These are phyloP conservation scores for Lasiosphaeria hispida DNA, from an alignment of 495 filamentous ascomycete species.

Conservation along the genomic window DNA sequence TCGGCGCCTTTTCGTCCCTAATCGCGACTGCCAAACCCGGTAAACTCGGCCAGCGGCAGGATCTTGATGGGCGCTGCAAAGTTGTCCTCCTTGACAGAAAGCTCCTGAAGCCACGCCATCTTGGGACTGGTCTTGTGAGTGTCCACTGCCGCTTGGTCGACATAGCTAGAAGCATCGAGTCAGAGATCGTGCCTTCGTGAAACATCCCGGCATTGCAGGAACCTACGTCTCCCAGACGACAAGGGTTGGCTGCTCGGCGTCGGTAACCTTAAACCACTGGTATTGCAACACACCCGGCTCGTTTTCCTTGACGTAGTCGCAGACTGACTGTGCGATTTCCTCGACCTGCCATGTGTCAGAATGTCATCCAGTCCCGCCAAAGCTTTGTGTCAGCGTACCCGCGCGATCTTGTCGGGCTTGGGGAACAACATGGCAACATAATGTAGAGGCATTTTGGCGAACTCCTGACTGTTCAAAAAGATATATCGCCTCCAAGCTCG, in stretches of 20 bases:
- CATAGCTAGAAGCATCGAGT: slow-evolving; percentile 11
- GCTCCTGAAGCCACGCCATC: slow-evolving; percentile 17
- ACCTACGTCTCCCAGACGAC: slow-evolving; percentile 26
- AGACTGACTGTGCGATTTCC: slow-evolving; percentile 17
- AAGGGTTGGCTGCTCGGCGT: slow-evolving; percentile 20
- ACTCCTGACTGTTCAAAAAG: too few species aligned
- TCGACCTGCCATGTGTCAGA: slow-evolving; percentile 13
- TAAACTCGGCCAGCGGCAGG: slow-evolving; percentile 15
- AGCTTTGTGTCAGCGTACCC: slow-evolving; percentile 12
- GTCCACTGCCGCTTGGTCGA: slow-evolving; percentile 23
- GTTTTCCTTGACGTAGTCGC: slow-evolving; percentile 20
- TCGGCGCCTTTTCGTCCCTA: too few species aligned
- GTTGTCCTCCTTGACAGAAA: slow-evolving; percentile 19
- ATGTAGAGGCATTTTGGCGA: slow-evolving; percentile 20
- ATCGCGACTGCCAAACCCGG: too few species aligned
- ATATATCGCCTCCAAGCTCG: too few species aligned
- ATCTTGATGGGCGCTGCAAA: slow-evolving; percentile 17
- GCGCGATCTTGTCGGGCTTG: slow-evolving; percentile 24
- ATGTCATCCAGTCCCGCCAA: neutral
- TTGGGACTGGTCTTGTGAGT: slow-evolving; percentile 21
- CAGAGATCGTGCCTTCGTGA: neutral
- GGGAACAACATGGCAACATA: slow-evolving; percentile 23
- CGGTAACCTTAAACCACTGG: slow-evolving; percentile 22
- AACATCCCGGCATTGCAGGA: neutral
- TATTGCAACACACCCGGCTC: slow-evolving; percentile 28